These are phyloP conservation scores for Eragrostis tef DNA, from an alignment of 202 grass and related monocot species.

Conservation along the genomic window DNA sequence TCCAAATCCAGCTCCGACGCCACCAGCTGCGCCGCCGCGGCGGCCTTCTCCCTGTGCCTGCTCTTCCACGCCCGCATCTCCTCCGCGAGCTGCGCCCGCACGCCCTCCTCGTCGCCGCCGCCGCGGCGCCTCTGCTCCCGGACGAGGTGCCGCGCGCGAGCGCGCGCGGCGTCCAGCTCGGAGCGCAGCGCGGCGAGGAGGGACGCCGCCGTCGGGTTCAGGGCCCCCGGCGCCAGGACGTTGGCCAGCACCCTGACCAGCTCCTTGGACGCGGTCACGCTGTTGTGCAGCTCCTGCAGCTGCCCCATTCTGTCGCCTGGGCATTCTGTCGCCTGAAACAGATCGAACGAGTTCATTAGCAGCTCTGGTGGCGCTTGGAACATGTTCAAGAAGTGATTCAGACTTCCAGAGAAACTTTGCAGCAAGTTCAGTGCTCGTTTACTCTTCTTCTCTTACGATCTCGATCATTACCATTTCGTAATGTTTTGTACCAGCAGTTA, in stretches of 20 bases:
- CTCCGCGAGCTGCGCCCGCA: slow-evolving; percentile 29
- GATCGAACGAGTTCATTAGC: slow-evolving; percentile 16
- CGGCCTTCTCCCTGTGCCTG: slow-evolving; percentile 65
- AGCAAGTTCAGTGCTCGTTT: neutral
- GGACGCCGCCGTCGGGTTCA: slow-evolving; percentile 52
- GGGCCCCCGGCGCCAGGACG: slow-evolving; percentile 45
- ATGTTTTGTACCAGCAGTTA: no score
- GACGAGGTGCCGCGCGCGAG: slow-evolving; percentile 44
- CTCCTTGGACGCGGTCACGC: slow-evolving; percentile 63
- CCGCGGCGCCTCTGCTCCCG: slow-evolving; percentile 23
- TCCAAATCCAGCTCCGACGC: slow-evolving; percentile 62
- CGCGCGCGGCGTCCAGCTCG: slow-evolving; percentile 57
- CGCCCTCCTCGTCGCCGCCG: neutral
- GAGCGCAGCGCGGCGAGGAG: slow-evolving; percentile 63
- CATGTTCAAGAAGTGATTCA: neutral
- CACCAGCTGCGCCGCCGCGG: slow-evolving; percentile 40
- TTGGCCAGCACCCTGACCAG: slow-evolving; percentile 61
- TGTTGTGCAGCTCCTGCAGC: slow-evolving; percentile 60
- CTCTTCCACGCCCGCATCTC: slow-evolving; percentile 62
- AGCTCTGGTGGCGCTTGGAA: neutral
- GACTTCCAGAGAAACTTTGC: neutral
- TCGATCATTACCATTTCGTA: no score
- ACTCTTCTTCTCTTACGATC: no score
- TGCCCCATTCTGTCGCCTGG: slow-evolving; percentile 5
- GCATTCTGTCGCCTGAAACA: slow-evolving; percentile 50